Evolutionary conservation across 306 rosid species (phyloP).

Genomic region (Albizia julibrissin): DNA sequence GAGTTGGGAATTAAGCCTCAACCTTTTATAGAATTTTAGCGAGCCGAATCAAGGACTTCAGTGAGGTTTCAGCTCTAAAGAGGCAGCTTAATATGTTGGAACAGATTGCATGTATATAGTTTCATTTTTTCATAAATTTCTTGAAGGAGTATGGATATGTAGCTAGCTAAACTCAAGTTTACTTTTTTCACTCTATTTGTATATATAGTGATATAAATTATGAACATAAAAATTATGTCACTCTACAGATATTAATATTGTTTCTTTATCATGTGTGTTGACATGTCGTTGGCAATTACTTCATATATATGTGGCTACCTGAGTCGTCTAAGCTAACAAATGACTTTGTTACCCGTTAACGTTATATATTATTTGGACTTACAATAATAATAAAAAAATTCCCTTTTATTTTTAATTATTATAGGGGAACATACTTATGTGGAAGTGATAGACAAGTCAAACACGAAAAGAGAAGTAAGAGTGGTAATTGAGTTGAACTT

Average conservation of each 20-base stretch:
- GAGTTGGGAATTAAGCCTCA: neutral
- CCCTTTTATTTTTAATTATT: neutral
- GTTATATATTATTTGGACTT: neutral
- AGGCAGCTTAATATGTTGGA: neutral
- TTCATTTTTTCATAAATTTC: no score
- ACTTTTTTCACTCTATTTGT: neutral
- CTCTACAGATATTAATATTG: neutral
- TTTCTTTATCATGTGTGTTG: neutral
- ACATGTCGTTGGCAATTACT: no score
- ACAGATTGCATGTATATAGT: no score
- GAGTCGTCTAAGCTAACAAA: neutral
- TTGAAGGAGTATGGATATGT: neutral
- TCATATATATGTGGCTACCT: neutral
- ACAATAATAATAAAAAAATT: neutral
- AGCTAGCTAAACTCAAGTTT: neutral
- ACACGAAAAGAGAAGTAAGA: constrained; percentile 41
- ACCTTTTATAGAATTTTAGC: no score
- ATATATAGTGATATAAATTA: neutral
- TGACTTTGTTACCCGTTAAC: neutral
- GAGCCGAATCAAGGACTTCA: neutral
- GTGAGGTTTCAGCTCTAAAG: neutral
- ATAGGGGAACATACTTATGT: constrained; percentile 73
- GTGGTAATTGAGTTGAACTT: constrained; percentile 71
- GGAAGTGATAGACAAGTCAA: constrained; percentile 64
- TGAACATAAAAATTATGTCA: neutral